Evolutionary conservation across 106 monocot species (phyloP), one percentile per base, ranked within the genome.

Genomic region (Acorus calamus): DNA sequence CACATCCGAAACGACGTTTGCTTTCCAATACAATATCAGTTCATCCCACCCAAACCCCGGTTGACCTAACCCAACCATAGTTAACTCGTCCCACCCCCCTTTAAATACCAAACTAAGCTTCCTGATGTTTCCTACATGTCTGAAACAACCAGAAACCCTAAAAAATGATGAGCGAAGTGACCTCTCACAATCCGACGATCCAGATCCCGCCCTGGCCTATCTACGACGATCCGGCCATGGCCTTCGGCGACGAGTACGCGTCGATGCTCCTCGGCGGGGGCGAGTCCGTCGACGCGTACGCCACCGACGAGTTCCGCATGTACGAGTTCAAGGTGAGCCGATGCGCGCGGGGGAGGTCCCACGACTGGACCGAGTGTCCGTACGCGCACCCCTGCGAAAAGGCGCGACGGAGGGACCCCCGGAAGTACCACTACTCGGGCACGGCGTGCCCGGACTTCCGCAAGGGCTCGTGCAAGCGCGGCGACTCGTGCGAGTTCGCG

Each of bases 361-460:
- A 89, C 70, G 84, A 84, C 80, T 84, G 84, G 84, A 80, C 84
- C 11, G 84, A 84, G 69, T 84, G 84, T 73, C 84, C 84, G 3
- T 84, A 73, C 74, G 89, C 89, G 0, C 89, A 89, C 71, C 89
- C 84, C 7, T 84, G 89, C 2, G 89, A 89, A 79, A 89, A 89
- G 68, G 89, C 89, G 7, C 66, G 89, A 28, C 81, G 89, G 42
- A 59, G 89, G 7, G 89, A 89, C 46, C 89, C 89, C 3, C 56
- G 81, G 7, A 79, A 71, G 66, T 80, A 80, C 76, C 84, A 82
- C 73, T 92, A 92, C 69, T 84, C 87, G 49, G 92, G 92, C 67
- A 60, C 80, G 2, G 81, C 87, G 2, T 92, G 92, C 68, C 87
- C 92, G 8, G 87, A 92, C 48, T 92, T 88, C 75, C 81, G 84